Evolutionary conservation across 2,329 filamentous ascomycete genomes (phyloP).

Genomic region (Basipetospora chlamydospora): DNA sequence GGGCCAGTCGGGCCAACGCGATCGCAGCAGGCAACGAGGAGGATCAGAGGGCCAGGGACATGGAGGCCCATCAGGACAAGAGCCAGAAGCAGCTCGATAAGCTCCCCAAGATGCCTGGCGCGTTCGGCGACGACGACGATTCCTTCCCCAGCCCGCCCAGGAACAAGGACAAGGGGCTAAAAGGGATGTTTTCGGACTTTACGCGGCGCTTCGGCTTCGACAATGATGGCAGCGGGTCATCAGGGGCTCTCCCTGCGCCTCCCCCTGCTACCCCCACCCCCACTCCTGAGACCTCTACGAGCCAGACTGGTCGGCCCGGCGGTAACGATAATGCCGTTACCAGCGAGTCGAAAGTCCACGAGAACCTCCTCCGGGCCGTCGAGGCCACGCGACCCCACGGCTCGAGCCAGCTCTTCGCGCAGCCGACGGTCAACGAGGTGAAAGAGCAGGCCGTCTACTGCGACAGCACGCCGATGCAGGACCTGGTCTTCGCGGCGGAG

Average conservation of each 20-base stretch:
- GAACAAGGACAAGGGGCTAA: constrained; percentile 30
- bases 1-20: neutral
- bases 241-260: constrained; percentile 16
- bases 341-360: constrained; percentile 45
- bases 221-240: constrained; percentile 24
- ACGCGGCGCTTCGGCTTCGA: constrained; percentile 56
- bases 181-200: constrained; percentile 53
- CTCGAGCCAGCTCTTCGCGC: constrained; percentile 56
- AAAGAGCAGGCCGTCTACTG: constrained; percentile 79
- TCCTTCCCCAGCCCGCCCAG: constrained; percentile 18
- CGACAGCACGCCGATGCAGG: constrained; percentile 58
- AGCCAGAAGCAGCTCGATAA: constrained; percentile 17
- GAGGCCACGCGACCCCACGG: constrained; percentile 64
- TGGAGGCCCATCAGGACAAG: constrained; percentile 23
- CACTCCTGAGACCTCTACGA: too few relatives aligned
- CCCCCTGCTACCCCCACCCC: neutral
- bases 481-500: constrained; percentile 57
- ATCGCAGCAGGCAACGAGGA: constrained; percentile 3
- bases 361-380: constrained; percentile 65
- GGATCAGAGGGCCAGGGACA: constrained; percentile 7
- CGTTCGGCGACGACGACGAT: constrained; percentile 54
- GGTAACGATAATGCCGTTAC: constrained; percentile 36
- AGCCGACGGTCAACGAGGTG: constrained; percentile 56
- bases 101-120: constrained; percentile 51
- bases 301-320: constrained; percentile 4